These are phyloP conservation scores for Melampsora abietis-canadensis DNA, from an alignment of 1,284 basidiomycete species.

Conservation along the genomic window DNA sequence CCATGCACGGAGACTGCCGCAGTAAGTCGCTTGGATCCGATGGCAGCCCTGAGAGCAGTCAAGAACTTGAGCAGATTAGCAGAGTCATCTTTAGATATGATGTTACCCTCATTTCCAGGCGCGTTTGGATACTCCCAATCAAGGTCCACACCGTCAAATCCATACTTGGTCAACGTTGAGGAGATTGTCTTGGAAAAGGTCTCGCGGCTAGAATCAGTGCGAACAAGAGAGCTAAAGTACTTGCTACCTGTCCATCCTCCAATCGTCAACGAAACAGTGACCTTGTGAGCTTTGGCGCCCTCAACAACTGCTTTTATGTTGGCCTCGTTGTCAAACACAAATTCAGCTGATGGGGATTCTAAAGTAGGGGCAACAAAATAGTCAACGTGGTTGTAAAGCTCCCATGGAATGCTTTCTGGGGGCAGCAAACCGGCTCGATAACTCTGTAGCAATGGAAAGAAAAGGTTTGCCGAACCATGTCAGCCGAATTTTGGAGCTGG, in stretches of 20 bases:
- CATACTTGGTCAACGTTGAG: constrained; percentile 9
- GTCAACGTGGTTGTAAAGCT: constrained; percentile 32
- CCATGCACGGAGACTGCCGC: constrained; percentile 32
- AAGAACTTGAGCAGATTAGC: constrained; percentile 34
- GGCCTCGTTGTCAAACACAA: constrained; percentile 31
- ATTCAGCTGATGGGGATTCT: constrained; percentile 1
- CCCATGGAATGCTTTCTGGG: constrained; percentile 38
- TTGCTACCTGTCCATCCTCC: constrained; percentile 39
- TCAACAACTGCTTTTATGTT: constrained; percentile 29
- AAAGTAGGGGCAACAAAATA: constrained; percentile 32
- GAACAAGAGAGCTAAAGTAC: constrained; percentile 25
- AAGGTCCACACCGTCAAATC: constrained; percentile 31
- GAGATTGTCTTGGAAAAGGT: constrained; percentile 11
- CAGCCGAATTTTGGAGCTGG: too few relatives aligned
- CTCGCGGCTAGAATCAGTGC: constrained; percentile 19
- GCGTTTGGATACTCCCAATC: constrained; percentile 42
- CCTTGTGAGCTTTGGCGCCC: constrained; percentile 27
- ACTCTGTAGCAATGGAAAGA: background rate
- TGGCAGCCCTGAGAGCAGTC: constrained; percentile 3
- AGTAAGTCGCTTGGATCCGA: constrained; percentile 26
- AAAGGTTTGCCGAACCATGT: background rate
- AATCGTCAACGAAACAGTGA: constrained; percentile 22
- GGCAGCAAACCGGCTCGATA: constrained; percentile 31
- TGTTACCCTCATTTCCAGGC: constrained; percentile 28
- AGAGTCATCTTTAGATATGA: constrained; percentile 27